These are phyloP conservation scores for Tolypocladium guangdongense DNA, from an alignment of 2,329 filamentous ascomycete species.

Conservation along the genomic window DNA sequence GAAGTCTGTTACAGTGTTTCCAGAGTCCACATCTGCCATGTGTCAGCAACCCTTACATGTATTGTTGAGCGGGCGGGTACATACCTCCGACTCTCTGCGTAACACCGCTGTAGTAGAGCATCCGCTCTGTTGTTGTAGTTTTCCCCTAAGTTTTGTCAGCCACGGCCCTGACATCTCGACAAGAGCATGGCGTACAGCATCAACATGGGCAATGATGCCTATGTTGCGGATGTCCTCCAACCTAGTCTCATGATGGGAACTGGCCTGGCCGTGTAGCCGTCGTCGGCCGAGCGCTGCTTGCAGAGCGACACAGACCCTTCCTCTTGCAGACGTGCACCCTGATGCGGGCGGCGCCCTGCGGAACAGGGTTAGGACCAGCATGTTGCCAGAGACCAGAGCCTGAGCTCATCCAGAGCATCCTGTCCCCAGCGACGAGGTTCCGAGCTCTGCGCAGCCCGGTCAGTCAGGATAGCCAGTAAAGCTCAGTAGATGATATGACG, in stretches of 20 bases:
- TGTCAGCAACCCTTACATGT: neutral
- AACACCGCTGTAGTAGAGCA: constrained; percentile 93
- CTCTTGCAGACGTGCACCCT: neutral
- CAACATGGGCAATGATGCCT: constrained; percentile 96
- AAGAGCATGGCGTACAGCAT: constrained; percentile 50
- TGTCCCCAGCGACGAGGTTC: neutral
- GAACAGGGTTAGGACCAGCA: constrained; percentile 7
- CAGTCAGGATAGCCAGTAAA: neutral
- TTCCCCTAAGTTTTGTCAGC: constrained; percentile 51
- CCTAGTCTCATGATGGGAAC: constrained; percentile 12
- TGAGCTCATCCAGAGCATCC: neutral
- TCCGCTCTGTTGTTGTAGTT: constrained; percentile 96
- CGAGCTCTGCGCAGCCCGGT: neutral
- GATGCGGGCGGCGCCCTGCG: constrained; percentile 2
- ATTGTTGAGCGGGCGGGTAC: constrained; percentile 11
- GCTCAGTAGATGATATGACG: neutral
- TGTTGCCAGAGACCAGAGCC: neutral
- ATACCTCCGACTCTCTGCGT: constrained; percentile 70
- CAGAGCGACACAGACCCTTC: neutral
- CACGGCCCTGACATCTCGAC: neutral
- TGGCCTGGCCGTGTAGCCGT: constrained; percentile 3
- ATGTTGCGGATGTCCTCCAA: constrained; percentile 70
- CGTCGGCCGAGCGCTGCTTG: neutral
- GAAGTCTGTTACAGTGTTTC: constrained; percentile 95
- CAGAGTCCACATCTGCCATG: constrained; percentile 72